A percentile compares a stretch with the other conserved stretches of the same genome.
phyloP scores from a whole-genome alignment of 345 rosid genomes.

The Raphanus raphanistrum region DNA sequence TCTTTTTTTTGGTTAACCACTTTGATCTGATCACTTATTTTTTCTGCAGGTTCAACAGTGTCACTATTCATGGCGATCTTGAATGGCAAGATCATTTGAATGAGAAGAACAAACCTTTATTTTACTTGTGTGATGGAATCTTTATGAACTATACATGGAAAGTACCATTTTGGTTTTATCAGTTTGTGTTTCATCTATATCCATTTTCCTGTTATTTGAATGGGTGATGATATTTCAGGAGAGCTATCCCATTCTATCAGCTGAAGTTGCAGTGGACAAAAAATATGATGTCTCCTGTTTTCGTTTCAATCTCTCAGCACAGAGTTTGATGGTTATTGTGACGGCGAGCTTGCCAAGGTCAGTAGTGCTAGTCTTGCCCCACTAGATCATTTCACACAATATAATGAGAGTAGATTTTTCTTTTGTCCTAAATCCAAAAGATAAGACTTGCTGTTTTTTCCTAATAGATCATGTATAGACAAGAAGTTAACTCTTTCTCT shows the following conservation, averaged over 20 bases:
- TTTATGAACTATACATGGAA: constrained; percentile 71
- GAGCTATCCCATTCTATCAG: constrained; percentile 59
- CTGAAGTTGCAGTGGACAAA: constrained; percentile 68
- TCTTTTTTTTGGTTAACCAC: too few relatives aligned
- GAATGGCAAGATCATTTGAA: constrained; percentile 67
- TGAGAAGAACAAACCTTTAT: constrained; percentile 70
- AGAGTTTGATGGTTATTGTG: too few relatives aligned
- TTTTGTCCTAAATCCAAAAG: too few relatives aligned
- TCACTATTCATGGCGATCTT: constrained; percentile 61
- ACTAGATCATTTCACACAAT: too few relatives aligned
- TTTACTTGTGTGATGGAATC: constrained; percentile 81
- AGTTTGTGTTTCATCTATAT: too few relatives aligned
- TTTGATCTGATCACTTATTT: constrained; percentile 1
- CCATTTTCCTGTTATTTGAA: not conserved
- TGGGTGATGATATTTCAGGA: constrained; percentile 43
- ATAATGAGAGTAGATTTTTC: too few relatives aligned
- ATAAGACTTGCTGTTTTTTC: too few relatives aligned
- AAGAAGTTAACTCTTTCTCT: too few relatives aligned
- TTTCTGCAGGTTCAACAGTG: constrained; percentile 78
- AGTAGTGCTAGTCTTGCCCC: too few relatives aligned
- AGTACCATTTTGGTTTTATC: constrained; percentile 43
- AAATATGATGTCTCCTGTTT: constrained; percentile 74
- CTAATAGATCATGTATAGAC: too few relatives aligned
- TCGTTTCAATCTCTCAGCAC: too few relatives aligned
- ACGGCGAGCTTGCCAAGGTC: too few relatives aligned